Conservation (phyloP, 192 early-diverging fungal species). For the Phycomyces nitens region DNA sequence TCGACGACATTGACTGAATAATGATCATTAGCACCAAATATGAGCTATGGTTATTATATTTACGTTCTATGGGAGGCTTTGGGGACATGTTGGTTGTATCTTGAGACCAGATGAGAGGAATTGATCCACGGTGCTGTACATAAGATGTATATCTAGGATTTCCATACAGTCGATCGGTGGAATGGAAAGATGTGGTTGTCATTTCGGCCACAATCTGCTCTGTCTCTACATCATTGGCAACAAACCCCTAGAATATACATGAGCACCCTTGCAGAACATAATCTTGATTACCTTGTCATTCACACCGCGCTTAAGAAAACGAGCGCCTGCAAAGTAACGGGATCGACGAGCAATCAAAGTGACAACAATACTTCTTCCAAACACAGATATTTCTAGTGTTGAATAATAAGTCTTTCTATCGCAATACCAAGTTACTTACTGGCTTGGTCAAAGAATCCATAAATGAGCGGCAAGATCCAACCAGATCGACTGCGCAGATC, state of each 20-base stretch:
- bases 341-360: slow-evolving; percentile 95
- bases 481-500: slow-evolving; percentile 60
- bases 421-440: slow-evolving; percentile 44
- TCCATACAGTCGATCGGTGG: slow-evolving; percentile 47
- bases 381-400: slow-evolving; percentile 74
- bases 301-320: slow-evolving; percentile 92
- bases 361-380: slow-evolving; percentile 86
- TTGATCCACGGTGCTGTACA: slow-evolving; percentile 96
- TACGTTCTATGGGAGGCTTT: slow-evolving; percentile 82
- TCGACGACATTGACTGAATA: slow-evolving; percentile 76
- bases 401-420: background rate
- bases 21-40: too few species aligned
- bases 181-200: slow-evolving; percentile 83
- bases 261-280: too few species aligned
- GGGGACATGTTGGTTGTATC: slow-evolving; percentile 88
- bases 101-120: slow-evolving; percentile 95
- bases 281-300: slow-evolving; percentile 68
- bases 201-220: slow-evolving; percentile 96
- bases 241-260: slow-evolving; percentile 69
- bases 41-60: background rate
- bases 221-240: slow-evolving; percentile 98
- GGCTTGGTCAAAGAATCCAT: slow-evolving; percentile 98
- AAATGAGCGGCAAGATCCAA: slow-evolving; percentile 81
- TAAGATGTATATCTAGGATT: slow-evolving; percentile 87
- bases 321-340: slow-evolving; percentile 90